These are phyloP conservation scores for Talaromyces thailandensis DNA, from an alignment of 495 filamentous ascomycete species.

Conservation along the genomic window DNA sequence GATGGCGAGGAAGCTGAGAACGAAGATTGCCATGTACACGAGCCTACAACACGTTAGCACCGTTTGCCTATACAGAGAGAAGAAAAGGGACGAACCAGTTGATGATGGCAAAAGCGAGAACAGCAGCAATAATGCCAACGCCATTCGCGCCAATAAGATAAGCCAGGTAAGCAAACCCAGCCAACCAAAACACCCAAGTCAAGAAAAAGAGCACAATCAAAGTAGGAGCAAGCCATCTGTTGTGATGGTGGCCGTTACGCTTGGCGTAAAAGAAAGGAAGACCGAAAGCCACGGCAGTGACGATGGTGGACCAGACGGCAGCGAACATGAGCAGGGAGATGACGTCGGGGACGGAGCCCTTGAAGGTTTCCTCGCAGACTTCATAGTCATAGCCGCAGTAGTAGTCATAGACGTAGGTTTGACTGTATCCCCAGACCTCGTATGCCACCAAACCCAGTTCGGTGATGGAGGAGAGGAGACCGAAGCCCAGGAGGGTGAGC, in stretches of 20 bases:
- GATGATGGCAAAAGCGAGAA: conserved; percentile 23
- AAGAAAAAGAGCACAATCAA: conserved; percentile 18
- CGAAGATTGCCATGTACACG: conserved; percentile 18
- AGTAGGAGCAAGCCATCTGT: conserved; percentile 13
- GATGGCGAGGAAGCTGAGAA: conserved; percentile 19
- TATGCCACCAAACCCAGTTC: conserved; percentile 21
- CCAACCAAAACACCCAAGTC: conserved; percentile 26
- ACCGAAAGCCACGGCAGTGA: conserved; percentile 9
- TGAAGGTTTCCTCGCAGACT: conserved; percentile 7
- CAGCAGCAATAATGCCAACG: conserved; percentile 13
- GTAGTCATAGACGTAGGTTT: neutral
- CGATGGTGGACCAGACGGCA: conserved; percentile 18
- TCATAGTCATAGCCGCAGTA: conserved; percentile 5
- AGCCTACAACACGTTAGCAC: conserved; percentile 13
- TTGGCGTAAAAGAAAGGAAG: conserved; percentile 17
- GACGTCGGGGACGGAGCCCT: conserved; percentile 14
- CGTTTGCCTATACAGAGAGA: neutral
- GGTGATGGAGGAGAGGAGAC: conserved; percentile 16
- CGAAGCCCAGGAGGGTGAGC: conserved; percentile 14
- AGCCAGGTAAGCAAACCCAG: conserved; percentile 22
- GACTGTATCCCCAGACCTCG: conserved; percentile 7
- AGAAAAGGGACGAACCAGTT: conserved; percentile 16
- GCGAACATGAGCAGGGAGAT: conserved; percentile 17
- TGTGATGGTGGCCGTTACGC: conserved; percentile 12
- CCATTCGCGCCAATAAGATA: conserved; percentile 5